Percentiles rank a stretch among this genome's conserved stretches.
Conservation (phyloP, 1,139 yeast genomes). For the Meyerozyma sp. region DNA sequence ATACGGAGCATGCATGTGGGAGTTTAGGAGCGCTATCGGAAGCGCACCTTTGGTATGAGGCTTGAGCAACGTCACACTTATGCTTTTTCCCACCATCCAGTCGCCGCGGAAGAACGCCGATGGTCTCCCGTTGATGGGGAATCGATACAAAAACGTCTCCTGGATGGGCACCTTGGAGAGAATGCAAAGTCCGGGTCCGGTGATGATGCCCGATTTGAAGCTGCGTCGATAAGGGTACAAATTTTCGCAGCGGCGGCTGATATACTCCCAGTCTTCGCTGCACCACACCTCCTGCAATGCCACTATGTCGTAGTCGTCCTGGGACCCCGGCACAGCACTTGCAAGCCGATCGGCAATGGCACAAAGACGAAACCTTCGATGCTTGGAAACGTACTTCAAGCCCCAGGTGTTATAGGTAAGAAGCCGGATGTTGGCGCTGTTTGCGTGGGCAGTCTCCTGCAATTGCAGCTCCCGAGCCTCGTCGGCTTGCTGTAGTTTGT, state of each 20-base stretch:
- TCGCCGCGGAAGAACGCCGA: constrained; percentile 93
- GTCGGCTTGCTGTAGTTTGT: not conserved
- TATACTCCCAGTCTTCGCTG: constrained; percentile 69
- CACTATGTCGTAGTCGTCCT: constrained; percentile 66
- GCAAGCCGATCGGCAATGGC: constrained; percentile 73
- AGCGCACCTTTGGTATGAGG: constrained; percentile 41
- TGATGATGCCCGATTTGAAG: constrained; percentile 75
- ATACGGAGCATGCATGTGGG: constrained; percentile 98
- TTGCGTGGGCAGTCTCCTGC: not conserved
- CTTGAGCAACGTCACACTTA: constrained; percentile 67
- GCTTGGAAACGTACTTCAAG: constrained; percentile 70
- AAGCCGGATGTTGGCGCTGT: constrained; percentile 17
- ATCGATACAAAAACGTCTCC: constrained; percentile 71
- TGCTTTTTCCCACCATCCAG: constrained; percentile 93
- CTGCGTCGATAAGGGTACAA: constrained; percentile 62
- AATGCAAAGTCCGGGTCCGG: constrained; percentile 92
- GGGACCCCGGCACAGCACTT: constrained; percentile 19
- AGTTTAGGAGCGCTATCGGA: constrained; percentile 75
- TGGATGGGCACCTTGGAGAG: constrained; percentile 81
- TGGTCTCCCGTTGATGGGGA: constrained; percentile 91
- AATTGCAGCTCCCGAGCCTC: not conserved
- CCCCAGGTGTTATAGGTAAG: constrained; percentile 88
- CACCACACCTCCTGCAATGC: constrained; percentile 96
- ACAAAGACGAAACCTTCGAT: constrained; percentile 54
- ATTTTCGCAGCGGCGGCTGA: constrained; percentile 40